These are phyloP conservation scores for Cladosporium halotolerans DNA, from an alignment of 2,329 filamentous ascomycete species.

Conservation along the genomic window DNA sequence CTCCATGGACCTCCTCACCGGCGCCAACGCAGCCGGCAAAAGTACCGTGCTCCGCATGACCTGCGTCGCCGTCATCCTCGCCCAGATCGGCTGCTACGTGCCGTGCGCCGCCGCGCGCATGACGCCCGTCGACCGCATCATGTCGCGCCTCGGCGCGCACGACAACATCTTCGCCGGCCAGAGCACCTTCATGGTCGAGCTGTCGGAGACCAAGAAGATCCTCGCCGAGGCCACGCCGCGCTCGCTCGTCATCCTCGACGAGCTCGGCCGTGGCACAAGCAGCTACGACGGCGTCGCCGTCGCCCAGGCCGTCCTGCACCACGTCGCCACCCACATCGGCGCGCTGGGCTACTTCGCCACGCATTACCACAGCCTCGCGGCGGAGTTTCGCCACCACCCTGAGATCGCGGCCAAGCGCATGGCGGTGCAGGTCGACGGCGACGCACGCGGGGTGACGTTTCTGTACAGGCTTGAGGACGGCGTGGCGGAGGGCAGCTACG, in stretches of 20 bases:
- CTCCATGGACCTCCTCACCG: slow-evolving; percentile 87
- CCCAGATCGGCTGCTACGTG: slow-evolving; percentile 89
- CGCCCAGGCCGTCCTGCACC: slow-evolving; percentile 93
- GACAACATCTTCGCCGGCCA: slow-evolving; percentile 99
- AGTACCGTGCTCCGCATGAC: slow-evolving; percentile 96
- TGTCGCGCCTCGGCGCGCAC: slow-evolving; percentile 94
- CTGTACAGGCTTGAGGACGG: slow-evolving; percentile 90
- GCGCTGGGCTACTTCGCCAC: slow-evolving; percentile 96
- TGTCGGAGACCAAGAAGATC: slow-evolving; percentile 98
- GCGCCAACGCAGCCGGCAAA: slow-evolving; percentile 95
- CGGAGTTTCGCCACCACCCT: slow-evolving; percentile 83
- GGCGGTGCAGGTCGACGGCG: slow-evolving; percentile 89
- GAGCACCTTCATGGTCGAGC: slow-evolving; percentile 95
- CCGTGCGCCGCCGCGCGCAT: slow-evolving; percentile 75
- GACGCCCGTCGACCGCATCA: slow-evolving; percentile 92
- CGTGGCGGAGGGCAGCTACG: slow-evolving; percentile 92
- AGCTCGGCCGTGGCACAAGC: slow-evolving; percentile 87
- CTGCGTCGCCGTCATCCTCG: slow-evolving; percentile 94
- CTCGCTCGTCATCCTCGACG: slow-evolving; percentile 92
- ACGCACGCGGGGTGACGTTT: slow-evolving; percentile 83
- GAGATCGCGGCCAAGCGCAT: slow-evolving; percentile 83
- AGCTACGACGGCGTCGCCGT: slow-evolving; percentile 96
- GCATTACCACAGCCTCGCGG: slow-evolving; percentile 89
- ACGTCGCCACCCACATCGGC: slow-evolving; percentile 86
- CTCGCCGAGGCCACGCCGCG: slow-evolving; percentile 87